Percentiles rank a stretch among this genome's conserved stretches.
phyloP scores from a whole-genome alignment of 306 rosid genomes.

The Casuarina glauca region DNA sequence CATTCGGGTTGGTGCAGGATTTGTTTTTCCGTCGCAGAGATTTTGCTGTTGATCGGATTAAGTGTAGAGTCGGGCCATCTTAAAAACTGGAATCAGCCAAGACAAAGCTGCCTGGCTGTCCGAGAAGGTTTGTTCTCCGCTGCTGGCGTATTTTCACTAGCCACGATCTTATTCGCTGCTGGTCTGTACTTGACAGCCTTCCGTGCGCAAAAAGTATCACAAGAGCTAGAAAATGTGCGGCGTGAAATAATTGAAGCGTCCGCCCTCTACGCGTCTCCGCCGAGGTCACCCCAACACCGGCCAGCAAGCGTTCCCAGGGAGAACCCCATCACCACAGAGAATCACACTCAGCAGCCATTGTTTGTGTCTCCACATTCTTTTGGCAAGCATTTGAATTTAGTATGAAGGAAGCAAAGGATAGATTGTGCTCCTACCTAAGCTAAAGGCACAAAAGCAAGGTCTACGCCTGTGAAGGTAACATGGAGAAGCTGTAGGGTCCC shows the following conservation, averaged over 20 bases:
- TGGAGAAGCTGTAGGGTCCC: neutral
- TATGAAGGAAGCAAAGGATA: constrained; percentile 20
- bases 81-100: constrained; percentile 69
- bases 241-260: constrained; percentile 60
- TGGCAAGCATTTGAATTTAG: constrained; percentile 40
- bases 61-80: constrained; percentile 86
- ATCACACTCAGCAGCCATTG: constrained; percentile 23
- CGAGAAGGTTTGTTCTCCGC: constrained; percentile 72
- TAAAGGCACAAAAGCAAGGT: neutral
- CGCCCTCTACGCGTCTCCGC: constrained; percentile 61
- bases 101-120: constrained; percentile 47
- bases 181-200: constrained; percentile 72
- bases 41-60: constrained; percentile 65
- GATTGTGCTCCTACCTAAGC: constrained; percentile 21
- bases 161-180: constrained; percentile 71
- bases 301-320: constrained; percentile 58
- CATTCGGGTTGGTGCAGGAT: constrained; percentile 45
- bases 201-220: constrained; percentile 56
- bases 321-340: constrained; percentile 51
- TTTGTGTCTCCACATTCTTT: constrained; percentile 48
- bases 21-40: constrained; percentile 85
- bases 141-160: constrained; percentile 68
- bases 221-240: constrained; percentile 46
- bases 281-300: constrained; percentile 53
- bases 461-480: neutral